Conservation (phyloP, 1,139 yeast species). For the Hemisphaericaspora subhashii region DNA sequence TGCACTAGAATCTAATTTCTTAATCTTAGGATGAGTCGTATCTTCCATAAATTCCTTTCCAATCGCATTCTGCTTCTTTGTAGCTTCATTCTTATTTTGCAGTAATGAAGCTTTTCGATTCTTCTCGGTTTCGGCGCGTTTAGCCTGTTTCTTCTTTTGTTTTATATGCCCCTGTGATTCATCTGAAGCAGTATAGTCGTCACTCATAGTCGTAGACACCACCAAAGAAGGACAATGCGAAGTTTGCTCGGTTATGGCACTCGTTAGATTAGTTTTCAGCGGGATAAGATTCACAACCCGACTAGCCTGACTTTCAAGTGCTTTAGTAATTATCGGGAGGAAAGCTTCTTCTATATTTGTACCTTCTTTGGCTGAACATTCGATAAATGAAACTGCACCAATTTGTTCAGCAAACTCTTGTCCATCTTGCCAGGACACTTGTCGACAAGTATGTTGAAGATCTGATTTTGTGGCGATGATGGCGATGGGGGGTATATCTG, state of each 20-base stretch:
- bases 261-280: too few relatives aligned
- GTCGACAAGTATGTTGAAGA: constrained; percentile 23
- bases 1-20: background rate
- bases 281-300: too few relatives aligned
- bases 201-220: background rate
- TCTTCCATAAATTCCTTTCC: too few relatives aligned
- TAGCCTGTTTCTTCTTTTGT: background rate
- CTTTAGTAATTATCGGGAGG: constrained; percentile 21
- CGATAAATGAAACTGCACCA: constrained; percentile 30
- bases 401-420: constrained; percentile 24
- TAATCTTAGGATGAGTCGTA: too few relatives aligned
- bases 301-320: background rate
- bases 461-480: constrained; percentile 38
- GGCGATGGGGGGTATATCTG: constrained; percentile 28
- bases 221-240: constrained; percentile 1
- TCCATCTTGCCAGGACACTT: constrained; percentile 32
- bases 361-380: constrained; percentile 29
- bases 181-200: background rate
- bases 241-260: too few relatives aligned
- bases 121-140: background rate
- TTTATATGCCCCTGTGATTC: background rate
- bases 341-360: constrained; percentile 29
- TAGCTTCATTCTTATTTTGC: background rate
- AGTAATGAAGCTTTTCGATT: background rate
- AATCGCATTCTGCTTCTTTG: too few relatives aligned